Evolutionary conservation across 306 rosid species (phyloP), one percentile per base, ranked within the genome.

Genomic region (Malus asiatica): DNA sequence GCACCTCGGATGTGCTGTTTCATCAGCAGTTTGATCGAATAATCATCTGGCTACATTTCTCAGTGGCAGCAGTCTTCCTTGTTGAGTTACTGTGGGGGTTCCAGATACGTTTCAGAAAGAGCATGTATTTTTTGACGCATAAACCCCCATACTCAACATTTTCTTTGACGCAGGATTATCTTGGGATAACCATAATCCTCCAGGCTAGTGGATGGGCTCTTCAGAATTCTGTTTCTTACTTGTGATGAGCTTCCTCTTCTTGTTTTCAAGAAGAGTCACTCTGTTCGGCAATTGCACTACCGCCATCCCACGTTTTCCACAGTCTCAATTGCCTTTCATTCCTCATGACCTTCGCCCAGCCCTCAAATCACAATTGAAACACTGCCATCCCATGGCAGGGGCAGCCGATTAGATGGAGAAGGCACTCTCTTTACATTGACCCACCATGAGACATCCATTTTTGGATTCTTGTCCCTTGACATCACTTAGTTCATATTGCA

Each of bases 131-230:
- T 89, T 78, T 88, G 85, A 83, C 83, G 89, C 90, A 78, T 87
- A 87, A 73, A 77, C 87, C 97, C 90, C 99, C 97, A 84, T 89
- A 85, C 91, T 93, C 98, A 92, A 88, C 93, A 91, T 96, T 93
- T 93, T 96, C 93, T 92, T 92, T 96, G 98, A 84, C 92, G 99
- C 99, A 96, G 98, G 99, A 87, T 89, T 90, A 84, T 83, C 88
- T 84, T 87, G 90, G 98, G 98, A 90, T 85, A 84, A 85, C 93
- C 98, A 89, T 88, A 76, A 80, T 81, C 93, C 89, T 79, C 87
- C 90, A 76, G 90, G 93, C 90, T 87, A 89, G 90, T 83, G 96
- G 94, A 87, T 88, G 93, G 85, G 92, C 90, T 80, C 87, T 87
- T 84, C 97, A 85, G 96, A 88, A 90, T 78, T 84, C 80, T 65